Base-by-base conservation (phyloP, 1,284 basidiomycete species). In the Fomitopsis betulina region DNA sequence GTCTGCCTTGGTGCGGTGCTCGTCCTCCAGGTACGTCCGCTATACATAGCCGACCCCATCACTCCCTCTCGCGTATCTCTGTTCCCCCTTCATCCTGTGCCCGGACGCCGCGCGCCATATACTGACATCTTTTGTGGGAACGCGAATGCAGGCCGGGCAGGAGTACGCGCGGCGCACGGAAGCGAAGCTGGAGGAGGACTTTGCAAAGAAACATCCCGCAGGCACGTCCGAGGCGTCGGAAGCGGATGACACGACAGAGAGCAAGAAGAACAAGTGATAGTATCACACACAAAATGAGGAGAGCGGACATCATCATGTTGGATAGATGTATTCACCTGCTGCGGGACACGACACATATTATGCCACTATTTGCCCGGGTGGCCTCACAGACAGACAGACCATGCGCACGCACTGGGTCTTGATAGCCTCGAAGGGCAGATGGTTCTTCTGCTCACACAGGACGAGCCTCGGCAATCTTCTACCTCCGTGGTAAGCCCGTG, bases 61-160 rank as follows among this genome's bases (percentile, higher is more conserved):
- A 54, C 56, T 27, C 25, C 13, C 17, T 47, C 27, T 55, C 49
- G 54, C 61, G 63, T 61, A 38, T 62, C 60, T 56, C 38, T 21
- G 53, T 52, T 65, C 56, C 53, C 51, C 45, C 60, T 19, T 53
- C 45, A 55, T 55, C 53, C 53, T 61, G 57, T 53, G 64, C 37
- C 55, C 40, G 40, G 8, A 4, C 55, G 42, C 56, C 37, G 21
- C 13, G 52, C 54, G 19, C 42, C 61, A 57, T 59, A 67, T 53
- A 45, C 39, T 52, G 49, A 51, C 32, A 39, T 15, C 55, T 17
- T 33, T 37, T 51, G 49, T 35, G 49, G n/a, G 9, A 10, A n/a
- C n/a, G n/a, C n/a, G n/a, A n/a, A n/a, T n/a, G 38, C 75, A 95
- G 89, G 87, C 84, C 55, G 93, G 93, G 33, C 92, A 95, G 70